A percentile compares a stretch with the other conserved stretches of the same genome.
These are phyloP conservation scores for Paramecium sonneborni DNA, from an alignment of 73 alveolate species.

Conservation along the genomic window DNA sequence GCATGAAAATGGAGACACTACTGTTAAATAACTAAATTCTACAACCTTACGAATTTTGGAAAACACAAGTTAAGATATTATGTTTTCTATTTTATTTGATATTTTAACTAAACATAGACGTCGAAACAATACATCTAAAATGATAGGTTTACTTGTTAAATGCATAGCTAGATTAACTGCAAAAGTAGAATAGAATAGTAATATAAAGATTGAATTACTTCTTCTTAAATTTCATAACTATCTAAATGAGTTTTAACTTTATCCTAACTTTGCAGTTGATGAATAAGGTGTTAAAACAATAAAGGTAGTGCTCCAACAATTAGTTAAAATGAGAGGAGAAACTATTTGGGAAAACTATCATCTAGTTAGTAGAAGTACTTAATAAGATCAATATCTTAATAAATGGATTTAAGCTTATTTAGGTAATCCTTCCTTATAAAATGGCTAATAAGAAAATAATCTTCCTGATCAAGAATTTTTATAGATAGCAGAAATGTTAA, in stretches of 20 bases:
- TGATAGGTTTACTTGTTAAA: conserved; percentile 47
- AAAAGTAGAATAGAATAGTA: background rate
- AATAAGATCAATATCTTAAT: background rate
- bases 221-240: conserved; percentile 58
- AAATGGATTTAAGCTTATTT: conserved; percentile 46
- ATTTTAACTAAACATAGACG: conserved; percentile 44
- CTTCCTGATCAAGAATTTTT: background rate
- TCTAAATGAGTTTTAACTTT: conserved; percentile 32
- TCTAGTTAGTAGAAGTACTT: background rate
- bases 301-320: conserved; percentile 42
- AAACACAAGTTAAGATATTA: conserved; percentile 50
- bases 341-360: conserved; percentile 56
- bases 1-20: conserved; percentile 46
- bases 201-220: conserved; percentile 37
- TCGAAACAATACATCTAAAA: conserved; percentile 23
- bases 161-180: conserved; percentile 52
- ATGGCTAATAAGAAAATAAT: background rate
- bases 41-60: conserved; percentile 56
- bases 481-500: background rate
- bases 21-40: conserved; percentile 51
- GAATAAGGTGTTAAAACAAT: conserved; percentile 64
- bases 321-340: conserved; percentile 60
- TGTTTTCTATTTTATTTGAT: conserved; percentile 53
- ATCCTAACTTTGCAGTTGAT: conserved; percentile 25
- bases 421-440: background rate